Evolutionary conservation across 2,329 filamentous ascomycete genomes (phyloP), one percentile per base, ranked within the genome.

Genomic region (Phialemonium atrogriseum): DNA sequence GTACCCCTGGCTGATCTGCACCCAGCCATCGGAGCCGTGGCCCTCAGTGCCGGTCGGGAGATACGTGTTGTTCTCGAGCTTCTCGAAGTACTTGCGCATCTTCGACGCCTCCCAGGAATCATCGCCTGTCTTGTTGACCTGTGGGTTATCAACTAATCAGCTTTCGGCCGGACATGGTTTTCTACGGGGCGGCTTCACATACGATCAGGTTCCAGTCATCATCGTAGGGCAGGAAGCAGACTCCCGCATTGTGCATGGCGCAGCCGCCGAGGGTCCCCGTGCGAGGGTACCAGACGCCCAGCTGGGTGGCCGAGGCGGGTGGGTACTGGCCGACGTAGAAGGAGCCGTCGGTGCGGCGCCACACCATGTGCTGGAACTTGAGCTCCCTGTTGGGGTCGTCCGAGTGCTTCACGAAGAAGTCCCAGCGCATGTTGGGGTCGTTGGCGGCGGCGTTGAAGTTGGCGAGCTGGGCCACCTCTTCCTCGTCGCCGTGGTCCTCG

Each of bases 151-250:
- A 12, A 27, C 9, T 23, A 9, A 14, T 30, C 17, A 17, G 21
- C 19, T n/a, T 5, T n/a, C 21, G 30, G 5, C 10, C 18, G 7
- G 13, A 6, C 10, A 10, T 9, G 18, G 5, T 30, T n/a, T 11
- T 10, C 16, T 25, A 21, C n/a, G 16, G 11, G 12, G 4, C 21
- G 8, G 24, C 12, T 6, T 5, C 4, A 19, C 35, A 10, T 22
- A 65, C 66, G 34, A 81, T 69, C 43, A 68, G 54, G 27, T 75
- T 59, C 54, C 70, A 81, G 50, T 81, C 77, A 17, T 63, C 67
- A 27, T 69, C 60, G 35, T 73, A 64, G 0, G 77, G 75, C 37
- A 74, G 68, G 16, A 78, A 58, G 11, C 68, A 62, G 29, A 80
- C 68, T 26, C 77, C 52, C 6, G 73, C 74, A 26, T 78, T 76